Conservation (phyloP, 768 basidiomycete genomes). For the Gyrodon lividus region DNA sequence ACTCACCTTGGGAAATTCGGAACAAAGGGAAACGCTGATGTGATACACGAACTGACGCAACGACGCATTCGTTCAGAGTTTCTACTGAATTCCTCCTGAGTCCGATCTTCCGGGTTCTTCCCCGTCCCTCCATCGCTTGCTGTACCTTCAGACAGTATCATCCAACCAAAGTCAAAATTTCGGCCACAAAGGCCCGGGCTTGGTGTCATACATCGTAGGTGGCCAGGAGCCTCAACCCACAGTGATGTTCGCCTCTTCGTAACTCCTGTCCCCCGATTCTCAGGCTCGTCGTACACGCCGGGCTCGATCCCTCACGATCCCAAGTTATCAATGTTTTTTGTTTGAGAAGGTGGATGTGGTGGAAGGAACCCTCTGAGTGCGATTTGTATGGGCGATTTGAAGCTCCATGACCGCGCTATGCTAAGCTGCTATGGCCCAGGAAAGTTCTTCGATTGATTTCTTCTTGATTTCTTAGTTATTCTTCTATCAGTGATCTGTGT, state of each 20-base stretch:
- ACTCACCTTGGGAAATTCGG: too few species aligned
- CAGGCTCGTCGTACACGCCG: slow-evolving; percentile 53
- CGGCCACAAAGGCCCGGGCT: too few species aligned
- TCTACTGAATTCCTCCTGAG: too few species aligned
- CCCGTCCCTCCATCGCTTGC: too few species aligned
- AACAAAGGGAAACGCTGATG: too few species aligned
- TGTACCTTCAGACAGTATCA: too few species aligned
- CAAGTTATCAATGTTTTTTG: slow-evolving; percentile 70
- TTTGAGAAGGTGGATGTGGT: slow-evolving; percentile 94
- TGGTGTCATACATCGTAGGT: too few species aligned
- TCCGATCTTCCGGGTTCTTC: too few species aligned
- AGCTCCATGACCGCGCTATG: slow-evolving; percentile 71
- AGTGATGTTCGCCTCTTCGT: slow-evolving; percentile 75
- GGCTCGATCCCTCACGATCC: slow-evolving; percentile 60
- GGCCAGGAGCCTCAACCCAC: slow-evolving; percentile 66
- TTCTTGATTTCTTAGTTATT: not conserved
- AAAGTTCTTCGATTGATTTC: slow-evolving; percentile 5
- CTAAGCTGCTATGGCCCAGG: slow-evolving; percentile 89
- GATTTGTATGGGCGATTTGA: slow-evolving; percentile 86
- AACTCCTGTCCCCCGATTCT: slow-evolving; percentile 61
- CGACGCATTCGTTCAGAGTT: too few species aligned
- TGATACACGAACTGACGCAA: too few species aligned
- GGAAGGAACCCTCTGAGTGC: slow-evolving; percentile 89
- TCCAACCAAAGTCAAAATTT: too few species aligned
- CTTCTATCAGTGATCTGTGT: slow-evolving; percentile 69